Evolutionary conservation across 371 early-diverging fungal species (phyloP), one percentile per base, ranked within the genome.

Genomic region (Mucor irregularis): DNA sequence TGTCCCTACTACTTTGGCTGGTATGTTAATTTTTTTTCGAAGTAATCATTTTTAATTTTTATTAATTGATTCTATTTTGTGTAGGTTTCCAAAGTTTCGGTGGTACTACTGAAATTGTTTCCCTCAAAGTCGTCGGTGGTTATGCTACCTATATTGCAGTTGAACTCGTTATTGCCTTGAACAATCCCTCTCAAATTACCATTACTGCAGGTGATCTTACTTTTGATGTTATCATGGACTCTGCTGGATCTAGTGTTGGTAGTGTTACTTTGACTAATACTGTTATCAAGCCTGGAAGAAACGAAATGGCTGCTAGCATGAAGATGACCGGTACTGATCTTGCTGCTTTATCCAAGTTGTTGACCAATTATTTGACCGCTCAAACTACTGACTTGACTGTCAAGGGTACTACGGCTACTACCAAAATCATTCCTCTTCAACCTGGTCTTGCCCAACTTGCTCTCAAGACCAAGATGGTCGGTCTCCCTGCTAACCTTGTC

Each of bases 151-250:
- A 81, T 14, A 47, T 78, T 38, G 38, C 51, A 47, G 73, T 82
- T 53, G 46, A 72, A 26, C 70, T 73, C 48, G 67, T 67, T 38
- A 71, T 75, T 38, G 59, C 60, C 11, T 58, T 82, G 33, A 71
- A 61, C 62, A 82, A 79, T 44, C 86, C 86, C 6, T 82, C 82
- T 17, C 68, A 68, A 17, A 68, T 83, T 46, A 78, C 82, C 3
- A 80, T 82, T 49, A 72, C 65, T 53, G 62, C 81, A 26, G 82
- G 81, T 29, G 62, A 80, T 46, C 71, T 81, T 38, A 54, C 56
- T 34, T 79, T 84, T 53, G 55, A 72, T 30, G 67, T 78, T 34
- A 35, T 58, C n/a, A 73, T 71, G 58, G 59, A 71, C 31, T 78
- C 74, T 4, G 42, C 54, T 45, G 53, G 65, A 44, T 61, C 68